Base-by-base conservation (phyloP, 192 early-diverging fungal genomes). In the Globomyces pollinis-pini region DNA sequence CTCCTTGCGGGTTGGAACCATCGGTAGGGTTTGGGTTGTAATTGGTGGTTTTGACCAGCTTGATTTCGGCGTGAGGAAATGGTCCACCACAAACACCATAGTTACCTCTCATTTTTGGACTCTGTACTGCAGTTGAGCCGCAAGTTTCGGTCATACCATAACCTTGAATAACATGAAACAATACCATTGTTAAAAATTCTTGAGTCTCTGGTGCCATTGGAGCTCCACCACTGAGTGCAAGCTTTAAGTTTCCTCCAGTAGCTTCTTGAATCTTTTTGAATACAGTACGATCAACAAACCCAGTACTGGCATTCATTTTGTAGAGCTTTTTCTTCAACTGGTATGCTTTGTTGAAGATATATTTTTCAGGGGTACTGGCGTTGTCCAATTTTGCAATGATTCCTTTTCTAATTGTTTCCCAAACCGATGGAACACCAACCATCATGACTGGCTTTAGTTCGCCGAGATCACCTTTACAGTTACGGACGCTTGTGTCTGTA, bases 141-240 rank as follows among this genome's bases (percentile, higher is more conserved):
- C 78, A 78, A 20, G 81, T 84, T 73, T 94, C 89, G 45, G 89
- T 87, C 69, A 90, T 81, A 24, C 87, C 95, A 73, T 93, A 98
- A 6, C 93, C 95, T 41, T 88, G 83, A 32, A 94, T 66, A 61
- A 93, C 77, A 18, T 87, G 83, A 67, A 86, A 90, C 43, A 95
- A 61, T 4, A 78, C 66, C 13, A 84, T 78, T 0, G 84, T 73
- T 41, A 98, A 70, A 54, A 93, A 93, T 50, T 82, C 73, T 62
- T 94, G 92, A 23, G 91, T 94, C 35, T 90, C 86, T 38, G 63
- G n/a, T 30, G 87, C 87, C 57, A 98, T 76, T 41, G 88, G 89
- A n/a, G 95, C 95, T 53, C 95, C 93, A 67, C 91, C 93, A 2
- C 84, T 83, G 24, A 93, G 67, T 2, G 86, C 89, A 51, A 86